phyloP scores from a whole-genome alignment of 228 moss, liverwort and hornwort species.

The Sphagnum fallax region DNA sequence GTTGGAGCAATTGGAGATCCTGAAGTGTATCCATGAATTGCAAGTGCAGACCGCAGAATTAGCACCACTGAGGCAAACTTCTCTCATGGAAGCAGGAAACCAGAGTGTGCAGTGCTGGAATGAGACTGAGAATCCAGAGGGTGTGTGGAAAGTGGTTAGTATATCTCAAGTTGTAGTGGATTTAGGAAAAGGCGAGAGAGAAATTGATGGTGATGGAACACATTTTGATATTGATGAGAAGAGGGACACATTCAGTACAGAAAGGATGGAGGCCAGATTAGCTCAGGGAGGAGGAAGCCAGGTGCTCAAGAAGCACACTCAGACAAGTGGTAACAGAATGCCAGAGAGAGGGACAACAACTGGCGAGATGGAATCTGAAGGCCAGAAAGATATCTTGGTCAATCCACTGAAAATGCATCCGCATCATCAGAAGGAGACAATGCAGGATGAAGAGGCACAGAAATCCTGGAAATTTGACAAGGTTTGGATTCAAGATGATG shows the following conservation, averaged over 20 bases:
- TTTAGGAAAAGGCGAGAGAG: not conserved
- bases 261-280: not conserved
- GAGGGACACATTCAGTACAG: not conserved
- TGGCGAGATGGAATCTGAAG: not conserved
- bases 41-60: not conserved
- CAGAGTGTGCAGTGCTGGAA: not conserved
- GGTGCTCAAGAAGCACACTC: not conserved
- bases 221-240: not conserved
- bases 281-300: not conserved
- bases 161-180: not conserved
- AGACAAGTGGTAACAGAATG: not conserved
- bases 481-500: not conserved
- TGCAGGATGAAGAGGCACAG: not conserved
- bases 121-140: not conserved
- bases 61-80: not conserved
- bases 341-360: not conserved
- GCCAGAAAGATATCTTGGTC: not conserved
- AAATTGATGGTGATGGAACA: not conserved
- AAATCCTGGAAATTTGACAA: not conserved
- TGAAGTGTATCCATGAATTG: not conserved
- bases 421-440: not conserved
- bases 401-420: not conserved
- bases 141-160: not conserved
- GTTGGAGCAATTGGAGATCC: slow-evolving; percentile 1
- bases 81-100: not conserved